Conservation (phyloP, 257 asterid genomes). For the Capsicum rhomboideum region DNA sequence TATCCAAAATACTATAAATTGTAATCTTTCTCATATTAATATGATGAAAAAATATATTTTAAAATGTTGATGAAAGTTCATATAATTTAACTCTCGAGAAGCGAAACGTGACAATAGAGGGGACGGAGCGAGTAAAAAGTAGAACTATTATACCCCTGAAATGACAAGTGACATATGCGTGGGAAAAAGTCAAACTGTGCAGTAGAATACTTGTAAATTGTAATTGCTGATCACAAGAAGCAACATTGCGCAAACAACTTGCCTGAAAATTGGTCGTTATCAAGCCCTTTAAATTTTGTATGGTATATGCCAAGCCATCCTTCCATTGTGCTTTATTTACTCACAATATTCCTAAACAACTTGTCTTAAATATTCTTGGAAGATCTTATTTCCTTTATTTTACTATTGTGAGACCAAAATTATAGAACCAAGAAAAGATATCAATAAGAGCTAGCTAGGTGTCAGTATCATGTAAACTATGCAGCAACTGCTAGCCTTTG, state of each 20-base stretch:
- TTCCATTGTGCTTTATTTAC: not conserved
- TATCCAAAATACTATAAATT: too few species aligned
- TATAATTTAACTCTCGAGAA: too few species aligned
- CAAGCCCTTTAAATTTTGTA: not conserved
- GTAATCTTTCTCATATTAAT: too few species aligned
- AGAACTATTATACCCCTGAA: not conserved
- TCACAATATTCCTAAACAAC: not conserved
- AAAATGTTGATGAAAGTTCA: too few species aligned
- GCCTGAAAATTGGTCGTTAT: not conserved
- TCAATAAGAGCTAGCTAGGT: not conserved
- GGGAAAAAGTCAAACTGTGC: too few species aligned
- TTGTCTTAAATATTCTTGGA: not conserved
- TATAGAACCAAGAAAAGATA: not conserved
- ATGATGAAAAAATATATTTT: too few species aligned
- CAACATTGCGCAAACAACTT: too few species aligned
- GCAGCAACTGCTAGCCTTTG: not conserved
- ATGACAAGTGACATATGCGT: too few species aligned
- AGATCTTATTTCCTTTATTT: not conserved
- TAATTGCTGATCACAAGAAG: too few species aligned
- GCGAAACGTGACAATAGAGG: too few species aligned
- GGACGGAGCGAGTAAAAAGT: too few species aligned
- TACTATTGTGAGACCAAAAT: not conserved
- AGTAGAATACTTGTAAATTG: too few species aligned
- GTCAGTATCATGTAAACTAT: slow-evolving; percentile 1
- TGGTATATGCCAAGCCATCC: not conserved